Evolutionary conservation across 139 green algal genomes (phyloP).

Genomic region (Dunaliella primolecta): DNA sequence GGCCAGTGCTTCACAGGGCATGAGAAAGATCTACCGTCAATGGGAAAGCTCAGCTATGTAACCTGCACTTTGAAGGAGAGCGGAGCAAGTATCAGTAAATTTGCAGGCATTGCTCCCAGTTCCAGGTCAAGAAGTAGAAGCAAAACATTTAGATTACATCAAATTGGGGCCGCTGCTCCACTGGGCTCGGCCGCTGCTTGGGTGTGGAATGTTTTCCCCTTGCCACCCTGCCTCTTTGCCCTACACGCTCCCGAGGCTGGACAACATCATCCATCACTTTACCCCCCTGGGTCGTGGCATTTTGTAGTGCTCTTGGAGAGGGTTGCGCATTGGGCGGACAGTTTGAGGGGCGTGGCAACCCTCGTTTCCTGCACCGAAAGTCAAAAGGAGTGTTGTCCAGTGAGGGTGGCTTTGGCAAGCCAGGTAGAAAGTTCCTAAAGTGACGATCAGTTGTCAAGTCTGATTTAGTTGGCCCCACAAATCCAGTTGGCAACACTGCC

Average conservation of each 20-base stretch:
- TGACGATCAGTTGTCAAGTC: too few species aligned
- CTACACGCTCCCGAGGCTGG: background rate
- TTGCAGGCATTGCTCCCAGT: background rate
- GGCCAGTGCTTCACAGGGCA: too few species aligned
- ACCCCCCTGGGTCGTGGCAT: background rate
- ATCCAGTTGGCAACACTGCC: too few species aligned
- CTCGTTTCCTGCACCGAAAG: constrained; percentile 10
- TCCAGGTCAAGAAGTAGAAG: background rate
- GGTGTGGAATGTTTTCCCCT: background rate
- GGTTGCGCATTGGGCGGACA: constrained; percentile 5
- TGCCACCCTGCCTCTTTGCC: background rate
- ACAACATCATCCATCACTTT: background rate
- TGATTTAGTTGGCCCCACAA: too few species aligned
- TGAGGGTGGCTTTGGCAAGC: too few species aligned
- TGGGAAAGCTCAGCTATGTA: background rate
- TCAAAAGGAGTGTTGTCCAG: too few species aligned
- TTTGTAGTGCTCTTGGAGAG: background rate
- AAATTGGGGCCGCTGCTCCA: background rate
- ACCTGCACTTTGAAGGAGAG: background rate
- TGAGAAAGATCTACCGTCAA: too few species aligned
- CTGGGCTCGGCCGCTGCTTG: background rate
- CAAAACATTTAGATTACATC: background rate
- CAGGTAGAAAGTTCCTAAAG: too few species aligned
- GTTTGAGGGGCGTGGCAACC: constrained; percentile 42
- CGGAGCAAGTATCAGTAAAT: background rate